These are phyloP conservation scores for Leccinum longicurvipes DNA, from an alignment of 768 basidiomycete species.

Conservation along the genomic window DNA sequence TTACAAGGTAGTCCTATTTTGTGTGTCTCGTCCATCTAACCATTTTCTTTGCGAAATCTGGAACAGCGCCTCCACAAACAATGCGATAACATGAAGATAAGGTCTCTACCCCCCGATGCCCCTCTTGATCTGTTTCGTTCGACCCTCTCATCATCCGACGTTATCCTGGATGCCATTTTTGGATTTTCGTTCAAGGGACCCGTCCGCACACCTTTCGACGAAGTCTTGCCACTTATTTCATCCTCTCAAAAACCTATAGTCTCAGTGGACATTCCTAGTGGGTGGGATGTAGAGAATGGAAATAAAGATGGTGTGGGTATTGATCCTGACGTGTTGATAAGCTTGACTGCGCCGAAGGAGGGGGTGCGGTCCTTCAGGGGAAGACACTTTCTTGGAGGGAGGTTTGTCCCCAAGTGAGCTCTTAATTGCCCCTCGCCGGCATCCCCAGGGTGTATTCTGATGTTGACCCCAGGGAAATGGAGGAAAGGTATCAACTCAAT, in stretches of 20 bases:
- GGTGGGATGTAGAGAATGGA: slow-evolving; percentile 93
- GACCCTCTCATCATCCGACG: slow-evolving; percentile 61
- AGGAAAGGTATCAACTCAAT: slow-evolving; percentile 72
- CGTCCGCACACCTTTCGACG: slow-evolving; percentile 83
- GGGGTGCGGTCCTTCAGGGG: slow-evolving; percentile 78
- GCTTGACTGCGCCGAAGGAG: slow-evolving; percentile 91
- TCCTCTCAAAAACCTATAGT: slow-evolving; percentile 75
- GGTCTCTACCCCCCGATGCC: slow-evolving; percentile 53
- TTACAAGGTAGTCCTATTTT: slow-evolving; percentile 56
- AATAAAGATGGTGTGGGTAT: slow-evolving; percentile 50
- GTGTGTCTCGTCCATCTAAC: neutral
- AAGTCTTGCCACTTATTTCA: slow-evolving; percentile 63
- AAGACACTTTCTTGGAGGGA: slow-evolving; percentile 88
- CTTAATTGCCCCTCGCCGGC: neutral
- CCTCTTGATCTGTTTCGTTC: slow-evolving; percentile 44
- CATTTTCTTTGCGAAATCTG: neutral
- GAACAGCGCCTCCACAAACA: slow-evolving; percentile 75
- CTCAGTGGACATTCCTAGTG: slow-evolving; percentile 93
- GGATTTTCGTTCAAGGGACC: slow-evolving; percentile 97
- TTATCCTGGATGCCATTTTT: slow-evolving; percentile 94
- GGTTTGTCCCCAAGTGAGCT: slow-evolving; percentile 85
- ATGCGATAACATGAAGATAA: slow-evolving; percentile 86
- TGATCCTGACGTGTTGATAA: slow-evolving; percentile 76
- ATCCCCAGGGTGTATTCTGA: slow-evolving; percentile 1
- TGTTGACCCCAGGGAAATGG: slow-evolving; percentile 50